Conservation (phyloP, 805 yeast species). For the Schwanniomyces sp. region DNA sequence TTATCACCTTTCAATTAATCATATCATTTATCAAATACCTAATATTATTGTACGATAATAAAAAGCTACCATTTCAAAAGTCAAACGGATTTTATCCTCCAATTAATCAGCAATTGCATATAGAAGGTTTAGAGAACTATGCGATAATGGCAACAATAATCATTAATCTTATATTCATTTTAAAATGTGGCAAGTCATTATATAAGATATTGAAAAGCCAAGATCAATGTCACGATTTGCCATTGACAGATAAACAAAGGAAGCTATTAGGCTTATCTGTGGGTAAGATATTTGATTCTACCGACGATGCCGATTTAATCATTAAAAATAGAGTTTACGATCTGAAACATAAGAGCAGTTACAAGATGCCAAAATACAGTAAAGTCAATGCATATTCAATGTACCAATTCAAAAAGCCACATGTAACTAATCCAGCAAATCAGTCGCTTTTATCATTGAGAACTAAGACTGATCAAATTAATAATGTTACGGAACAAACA, state of each 20-base stretch:
- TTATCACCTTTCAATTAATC: conserved; percentile 27
- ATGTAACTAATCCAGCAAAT: neutral
- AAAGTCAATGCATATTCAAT: conserved; percentile 1
- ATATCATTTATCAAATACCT: conserved; percentile 11
- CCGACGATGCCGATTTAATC: conserved; percentile 16
- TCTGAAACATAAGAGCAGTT: conserved; percentile 7
- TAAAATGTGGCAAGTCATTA: conserved; percentile 25
- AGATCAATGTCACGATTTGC: conserved; percentile 53
- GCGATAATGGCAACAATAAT: conserved; percentile 13
- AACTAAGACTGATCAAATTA: neutral
- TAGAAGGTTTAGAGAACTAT: neutral
- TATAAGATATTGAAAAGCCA: conserved; percentile 36
- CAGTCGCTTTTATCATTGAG: neutral
- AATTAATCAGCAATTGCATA: conserved; percentile 1
- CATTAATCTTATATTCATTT: conserved; percentile 19
- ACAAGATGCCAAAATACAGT: conserved; percentile 19
- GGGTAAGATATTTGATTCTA: conserved; percentile 6
- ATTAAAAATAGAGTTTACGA: conserved; percentile 22
- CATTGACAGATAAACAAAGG: conserved; percentile 47
- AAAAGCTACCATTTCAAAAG: conserved; percentile 6
- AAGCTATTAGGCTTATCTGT: conserved; percentile 41
- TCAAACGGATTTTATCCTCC: conserved; percentile 5
- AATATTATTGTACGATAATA: conserved; percentile 6
- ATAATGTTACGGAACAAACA: neutral
- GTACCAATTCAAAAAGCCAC: conserved; percentile 1